A percentile compares a stretch with the other conserved stretches of the same genome.
phyloP scores from a whole-genome alignment of 2,329 filamentous ascomycete genomes.

The Diplodia sapinea region DNA sequence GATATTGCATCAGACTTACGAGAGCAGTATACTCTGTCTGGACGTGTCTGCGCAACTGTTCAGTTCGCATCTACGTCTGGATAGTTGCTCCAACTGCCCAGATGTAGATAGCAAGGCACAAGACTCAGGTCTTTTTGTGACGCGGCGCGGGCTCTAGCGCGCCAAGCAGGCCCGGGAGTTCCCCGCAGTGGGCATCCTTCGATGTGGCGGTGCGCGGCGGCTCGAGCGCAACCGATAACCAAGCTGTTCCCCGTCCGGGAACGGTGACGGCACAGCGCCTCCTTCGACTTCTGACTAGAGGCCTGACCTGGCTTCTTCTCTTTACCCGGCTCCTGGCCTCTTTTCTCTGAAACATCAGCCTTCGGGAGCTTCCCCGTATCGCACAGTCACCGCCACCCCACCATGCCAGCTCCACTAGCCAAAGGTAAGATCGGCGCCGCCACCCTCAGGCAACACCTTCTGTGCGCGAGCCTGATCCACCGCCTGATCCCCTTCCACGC shows the following conservation, averaged over 20 bases:
- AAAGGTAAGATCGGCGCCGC: conserved; percentile 45
- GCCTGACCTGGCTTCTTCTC: conserved; percentile 11
- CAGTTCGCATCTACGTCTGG: no score
- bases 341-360: background rate
- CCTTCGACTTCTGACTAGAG: conserved; percentile 4
- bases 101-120: no score
- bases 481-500: conserved; percentile 35
- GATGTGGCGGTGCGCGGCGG: conserved; percentile 22
- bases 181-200: conserved; percentile 18
- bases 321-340: background rate
- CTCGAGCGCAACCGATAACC: conserved; percentile 22
- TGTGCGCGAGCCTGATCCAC: conserved; percentile 28
- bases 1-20: no score
- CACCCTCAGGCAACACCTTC: conserved; percentile 36
- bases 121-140: no score
- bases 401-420: conserved; percentile 50
- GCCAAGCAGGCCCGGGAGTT: conserved; percentile 8
- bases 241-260: conserved; percentile 19
- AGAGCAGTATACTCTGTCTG: no score
- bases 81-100: no score
- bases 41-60: no score
- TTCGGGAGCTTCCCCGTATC: background rate
- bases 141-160: background rate
- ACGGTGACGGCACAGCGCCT: conserved; percentile 14
- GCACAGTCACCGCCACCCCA: conserved; percentile 20